Evolutionary conservation across 139 green algal genomes (phyloP), one percentile per base, ranked within the genome.

Genomic region (Chlamydomonas urium): DNA sequence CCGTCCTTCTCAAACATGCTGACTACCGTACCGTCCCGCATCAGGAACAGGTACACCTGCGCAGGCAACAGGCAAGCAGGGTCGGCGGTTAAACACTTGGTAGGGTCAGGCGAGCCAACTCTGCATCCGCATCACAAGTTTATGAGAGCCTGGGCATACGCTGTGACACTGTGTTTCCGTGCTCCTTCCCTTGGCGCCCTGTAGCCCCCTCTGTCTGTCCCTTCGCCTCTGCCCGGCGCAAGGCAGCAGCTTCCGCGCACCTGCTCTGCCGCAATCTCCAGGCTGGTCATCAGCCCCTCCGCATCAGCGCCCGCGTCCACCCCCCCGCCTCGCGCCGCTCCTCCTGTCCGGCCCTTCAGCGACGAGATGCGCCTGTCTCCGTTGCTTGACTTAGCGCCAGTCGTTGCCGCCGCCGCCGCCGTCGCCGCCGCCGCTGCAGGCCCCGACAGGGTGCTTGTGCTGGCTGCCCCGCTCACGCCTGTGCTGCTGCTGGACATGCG

Each of bases 41-140:
- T 71, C 37, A 71, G 63, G 38, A 71, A 71, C 4, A 71, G 36
- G 37, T 17, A 59, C n/a, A 67, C 60, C 60, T 67, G 60, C 19
- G 24, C 26, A 21, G 19, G 26, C 6, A 21, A 63, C 42, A 50
- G 42, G 10, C 8, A 50, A 50, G 42, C 10, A 50, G 42, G 42
- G 14, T 50, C 14, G 42, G 42, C 8, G 42, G 8, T 50, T 50
- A 24, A 8, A 50, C 10, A 50, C 14, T 50, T 8, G 42, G 42
- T 21, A 34, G 53, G 53, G 53, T 36, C 6, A 63, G 10, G 17
- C 6, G 53, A 26, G n/a, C 14, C 14, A 50, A 50, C 42, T 50
- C 14, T 8, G 42, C 10, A 50, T 50, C 14, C 8, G 42, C 10
- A 24, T 50, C 14, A 24, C 42, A 50, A 14, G 42, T 50, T 63